Conservation (phyloP, 768 basidiomycete genomes). For the Lactarius psammicola region DNA sequence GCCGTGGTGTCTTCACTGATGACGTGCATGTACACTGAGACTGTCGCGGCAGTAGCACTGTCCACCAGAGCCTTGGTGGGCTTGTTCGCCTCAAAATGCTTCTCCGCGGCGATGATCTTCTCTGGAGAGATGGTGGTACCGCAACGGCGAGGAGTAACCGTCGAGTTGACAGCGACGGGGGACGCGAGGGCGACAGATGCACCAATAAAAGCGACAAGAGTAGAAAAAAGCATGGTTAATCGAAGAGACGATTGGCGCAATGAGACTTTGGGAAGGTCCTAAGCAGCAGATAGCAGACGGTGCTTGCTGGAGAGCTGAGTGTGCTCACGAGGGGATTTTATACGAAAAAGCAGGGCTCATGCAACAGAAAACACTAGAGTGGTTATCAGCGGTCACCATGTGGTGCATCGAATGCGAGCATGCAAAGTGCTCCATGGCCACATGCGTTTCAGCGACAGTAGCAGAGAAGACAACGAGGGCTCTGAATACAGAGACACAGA, state of each 20-base stretch:
- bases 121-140: constrained; percentile 36
- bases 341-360: not conserved
- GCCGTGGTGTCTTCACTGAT: constrained; percentile 42
- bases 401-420: not conserved
- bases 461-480: not conserved
- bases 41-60: constrained; percentile 25
- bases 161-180: constrained; percentile 31
- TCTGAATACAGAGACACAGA: not conserved
- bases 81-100: constrained; percentile 44
- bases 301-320: constrained; percentile 2
- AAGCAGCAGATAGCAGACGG: not conserved
- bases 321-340: not conserved
- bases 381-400: not conserved
- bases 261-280: too few relatives aligned
- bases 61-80: constrained; percentile 18
- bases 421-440: not conserved
- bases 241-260: not conserved
- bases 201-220: constrained; percentile 35
- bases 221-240: constrained; percentile 22
- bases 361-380: not conserved
- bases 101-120: constrained; percentile 39
- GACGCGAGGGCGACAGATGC: constrained; percentile 34
- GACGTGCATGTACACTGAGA: constrained; percentile 48
- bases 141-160: constrained; percentile 1
- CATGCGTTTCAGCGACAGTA: not conserved